Percentiles rank a stretch among this genome's conserved stretches.
These are phyloP conservation scores for Jaltomata sinuosa DNA, from an alignment of 257 asterid species.

Conservation along the genomic window DNA sequence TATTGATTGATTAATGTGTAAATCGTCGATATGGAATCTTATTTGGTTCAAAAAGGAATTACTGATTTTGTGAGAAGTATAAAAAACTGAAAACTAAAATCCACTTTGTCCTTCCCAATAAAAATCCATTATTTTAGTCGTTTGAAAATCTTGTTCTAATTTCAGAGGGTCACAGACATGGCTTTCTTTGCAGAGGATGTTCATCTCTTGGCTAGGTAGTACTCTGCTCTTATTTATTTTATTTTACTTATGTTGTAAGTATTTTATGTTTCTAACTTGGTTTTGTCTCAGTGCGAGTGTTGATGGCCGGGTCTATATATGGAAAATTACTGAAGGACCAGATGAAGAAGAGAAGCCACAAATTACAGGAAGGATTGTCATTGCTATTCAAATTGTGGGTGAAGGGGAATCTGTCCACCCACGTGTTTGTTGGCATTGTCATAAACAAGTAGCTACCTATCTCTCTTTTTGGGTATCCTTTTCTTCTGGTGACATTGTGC, in stretches of 20 bases:
- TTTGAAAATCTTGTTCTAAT: conserved; percentile 5
- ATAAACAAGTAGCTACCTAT: conserved; percentile 63
- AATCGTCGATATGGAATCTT: neutral
- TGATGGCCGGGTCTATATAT: conserved; percentile 90
- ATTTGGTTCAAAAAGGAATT: neutral
- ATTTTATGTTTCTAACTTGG: conserved; percentile 13
- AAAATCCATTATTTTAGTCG: neutral
- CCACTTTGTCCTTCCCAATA: neutral
- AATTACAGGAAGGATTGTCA: conserved; percentile 61
- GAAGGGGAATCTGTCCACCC: conserved; percentile 86
- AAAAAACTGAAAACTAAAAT: neutral
- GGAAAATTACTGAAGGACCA: conserved; percentile 93
- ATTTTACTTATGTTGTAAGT: neutral
- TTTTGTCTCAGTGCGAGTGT: conserved; percentile 68
- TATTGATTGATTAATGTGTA: neutral
- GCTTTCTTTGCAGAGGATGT: conserved; percentile 99
- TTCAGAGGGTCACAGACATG: conserved; percentile 99
- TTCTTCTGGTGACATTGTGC: neutral
- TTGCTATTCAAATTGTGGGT: conserved; percentile 81
- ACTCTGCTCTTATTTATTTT: conserved; percentile 1
- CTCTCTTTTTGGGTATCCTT: neutral
- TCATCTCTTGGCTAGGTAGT: conserved; percentile 92
- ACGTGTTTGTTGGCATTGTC: conserved; percentile 98
- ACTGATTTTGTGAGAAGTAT: neutral
- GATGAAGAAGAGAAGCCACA: conserved; percentile 95